These are phyloP conservation scores for Ustilago sp. DNA, from an alignment of 1,284 basidiomycete species.

Conservation along the genomic window DNA sequence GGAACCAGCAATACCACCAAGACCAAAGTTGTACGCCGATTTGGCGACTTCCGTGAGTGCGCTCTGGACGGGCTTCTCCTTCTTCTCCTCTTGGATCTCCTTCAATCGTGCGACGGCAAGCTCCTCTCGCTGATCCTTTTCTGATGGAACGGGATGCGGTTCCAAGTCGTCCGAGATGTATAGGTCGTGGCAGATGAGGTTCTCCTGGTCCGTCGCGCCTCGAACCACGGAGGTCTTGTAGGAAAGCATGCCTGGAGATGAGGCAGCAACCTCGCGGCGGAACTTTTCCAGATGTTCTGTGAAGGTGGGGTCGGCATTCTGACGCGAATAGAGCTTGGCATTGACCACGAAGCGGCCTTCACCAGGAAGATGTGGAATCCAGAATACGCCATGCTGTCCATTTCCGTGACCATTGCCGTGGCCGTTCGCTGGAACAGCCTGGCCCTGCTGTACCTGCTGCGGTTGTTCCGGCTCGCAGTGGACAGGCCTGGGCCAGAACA, in stretches of 20 bases:
- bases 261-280: slow-evolving; percentile 57
- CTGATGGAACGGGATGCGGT: slow-evolving; percentile 47
- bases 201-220: slow-evolving; percentile 53
- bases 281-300: slow-evolving; percentile 58
- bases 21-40: slow-evolving; percentile 83
- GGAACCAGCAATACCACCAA: slow-evolving; percentile 90
- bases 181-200: slow-evolving; percentile 64
- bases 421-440: slow-evolving; percentile 8
- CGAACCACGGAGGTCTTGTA: slow-evolving; percentile 62
- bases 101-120: slow-evolving; percentile 33
- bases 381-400: slow-evolving; percentile 43
- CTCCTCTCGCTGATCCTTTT: slow-evolving; percentile 20
- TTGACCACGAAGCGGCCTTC: slow-evolving; percentile 63
- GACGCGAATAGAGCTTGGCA: slow-evolving; percentile 61
- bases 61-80: slow-evolving; percentile 42
- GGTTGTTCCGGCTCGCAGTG: slow-evolving; percentile 49
- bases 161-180: slow-evolving; percentile 64
- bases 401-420: slow-evolving; percentile 27
- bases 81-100: slow-evolving; percentile 42
- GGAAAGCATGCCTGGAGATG: slow-evolving; percentile 63
- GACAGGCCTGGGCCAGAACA: slow-evolving; percentile 47
- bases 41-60: slow-evolving; percentile 55
- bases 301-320: slow-evolving; percentile 60
- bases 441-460: slow-evolving; percentile 12
- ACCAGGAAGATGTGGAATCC: slow-evolving; percentile 61